Evolutionary conservation across 768 basidiomycete species (phyloP).

Genomic region (Clitopilus passeckerianus): DNA sequence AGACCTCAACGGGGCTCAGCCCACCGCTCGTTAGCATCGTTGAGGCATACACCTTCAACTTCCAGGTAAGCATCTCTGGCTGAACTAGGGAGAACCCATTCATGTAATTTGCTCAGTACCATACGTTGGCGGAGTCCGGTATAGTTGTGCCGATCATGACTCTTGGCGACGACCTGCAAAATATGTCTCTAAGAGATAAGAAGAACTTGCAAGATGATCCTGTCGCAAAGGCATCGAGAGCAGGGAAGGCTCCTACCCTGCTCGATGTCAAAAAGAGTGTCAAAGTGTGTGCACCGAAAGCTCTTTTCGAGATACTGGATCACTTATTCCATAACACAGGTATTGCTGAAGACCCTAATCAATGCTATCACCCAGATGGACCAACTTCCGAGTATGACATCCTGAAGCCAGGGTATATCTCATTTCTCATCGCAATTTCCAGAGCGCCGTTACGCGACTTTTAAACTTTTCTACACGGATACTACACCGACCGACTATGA

Average conservation of each 20-base stretch:
- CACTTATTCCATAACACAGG: constrained; percentile 30
- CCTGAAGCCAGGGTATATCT: neutral
- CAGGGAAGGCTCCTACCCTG: constrained; percentile 65
- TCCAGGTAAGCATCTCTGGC: constrained; percentile 42
- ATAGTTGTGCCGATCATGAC: constrained; percentile 67
- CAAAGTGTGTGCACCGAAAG: constrained; percentile 42
- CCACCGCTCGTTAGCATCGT: constrained; percentile 51
- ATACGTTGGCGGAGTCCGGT: constrained; percentile 56
- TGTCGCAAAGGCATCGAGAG: constrained; percentile 50
- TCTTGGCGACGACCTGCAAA: constrained; percentile 55
- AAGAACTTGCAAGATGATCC: constrained; percentile 41
- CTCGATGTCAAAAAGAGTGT: constrained; percentile 80
- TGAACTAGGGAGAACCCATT: neutral
- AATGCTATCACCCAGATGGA: constrained; percentile 81
- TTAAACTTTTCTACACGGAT: constrained; percentile 83
- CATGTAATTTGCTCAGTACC: constrained; percentile 46
- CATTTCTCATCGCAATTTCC: neutral
- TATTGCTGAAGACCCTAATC: constrained; percentile 72
- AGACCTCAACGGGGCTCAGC: neutral
- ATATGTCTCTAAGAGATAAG: constrained; percentile 36
- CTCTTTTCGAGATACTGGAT: neutral
- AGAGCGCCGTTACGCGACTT: constrained; percentile 84
- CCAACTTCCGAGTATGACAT: constrained; percentile 58
- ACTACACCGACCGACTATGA: constrained; percentile 79
- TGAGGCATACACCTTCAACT: constrained; percentile 87